These are phyloP conservation scores for Aureobasidium lini DNA, from an alignment of 2,329 filamentous ascomycete genomes.

Conservation along the genomic window DNA sequence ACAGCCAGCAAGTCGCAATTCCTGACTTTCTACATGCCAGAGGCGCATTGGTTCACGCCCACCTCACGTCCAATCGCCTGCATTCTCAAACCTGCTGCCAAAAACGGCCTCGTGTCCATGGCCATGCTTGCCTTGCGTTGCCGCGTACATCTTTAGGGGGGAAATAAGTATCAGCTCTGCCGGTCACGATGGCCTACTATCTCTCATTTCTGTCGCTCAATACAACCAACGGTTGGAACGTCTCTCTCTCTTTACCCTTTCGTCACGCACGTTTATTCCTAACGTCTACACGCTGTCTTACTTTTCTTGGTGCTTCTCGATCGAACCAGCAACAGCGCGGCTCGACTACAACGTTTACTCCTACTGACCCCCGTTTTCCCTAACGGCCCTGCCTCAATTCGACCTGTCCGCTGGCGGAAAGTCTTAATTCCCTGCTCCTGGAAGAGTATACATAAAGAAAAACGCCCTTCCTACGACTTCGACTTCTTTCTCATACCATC, in stretches of 20 bases:
- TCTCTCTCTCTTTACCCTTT: constrained; percentile 8
- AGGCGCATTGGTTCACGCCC: constrained; percentile 9
- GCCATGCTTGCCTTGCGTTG: constrained; percentile 9
- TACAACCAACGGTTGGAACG: constrained; percentile 13
- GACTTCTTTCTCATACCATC: constrained; percentile 15
- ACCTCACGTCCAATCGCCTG: constrained; percentile 4
- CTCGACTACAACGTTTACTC: constrained; percentile 12
- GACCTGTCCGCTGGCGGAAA: constrained; percentile 29
- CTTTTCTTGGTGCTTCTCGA: constrained; percentile 13
- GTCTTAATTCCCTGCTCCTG: constrained; percentile 18
- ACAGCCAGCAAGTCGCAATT: not conserved
- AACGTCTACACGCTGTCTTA: constrained; percentile 14
- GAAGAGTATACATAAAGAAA: constrained; percentile 19
- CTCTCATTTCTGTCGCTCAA: constrained; percentile 13
- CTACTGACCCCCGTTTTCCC: constrained; percentile 7
- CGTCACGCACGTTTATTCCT: constrained; percentile 12
- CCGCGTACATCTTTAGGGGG: constrained; percentile 8
- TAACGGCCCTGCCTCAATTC: constrained; percentile 15
- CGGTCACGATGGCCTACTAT: constrained; percentile 11
- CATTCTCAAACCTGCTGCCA: constrained; percentile 12
- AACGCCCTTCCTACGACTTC: constrained; percentile 20
- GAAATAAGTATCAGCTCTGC: constrained; percentile 15
- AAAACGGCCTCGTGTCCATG: constrained; percentile 12
- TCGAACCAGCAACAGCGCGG: constrained; percentile 14
- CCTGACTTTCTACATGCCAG: constrained; percentile 7